Base-by-base conservation (phyloP, 306 rosid genomes). In the Purshia tridentata region DNA sequence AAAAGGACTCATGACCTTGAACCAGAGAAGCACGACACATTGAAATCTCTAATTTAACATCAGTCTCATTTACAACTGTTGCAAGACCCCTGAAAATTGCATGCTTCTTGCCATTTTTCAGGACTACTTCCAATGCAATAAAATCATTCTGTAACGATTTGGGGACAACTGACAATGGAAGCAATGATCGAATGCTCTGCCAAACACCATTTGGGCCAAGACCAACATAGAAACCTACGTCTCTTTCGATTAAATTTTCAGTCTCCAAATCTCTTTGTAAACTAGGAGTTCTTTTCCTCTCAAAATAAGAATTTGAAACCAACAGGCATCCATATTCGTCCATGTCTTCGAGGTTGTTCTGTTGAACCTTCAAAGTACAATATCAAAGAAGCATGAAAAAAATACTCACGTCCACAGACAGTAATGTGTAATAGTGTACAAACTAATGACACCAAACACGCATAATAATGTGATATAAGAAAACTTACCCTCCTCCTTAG, bases 31-130 rank as follows among this genome's bases (percentile, higher is more conserved):
- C 82, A 62, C 66, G 84, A 20, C 89, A 80, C 9, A 89, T 78
- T 12, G 84, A 84, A 78, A 91, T 73, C 78, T 81, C 87, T 82
- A 94, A 77, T 44, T 67, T 70, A 73, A 89, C 73, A 85, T 91
- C 88, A 39, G 97, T 86, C 74, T 94, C 99, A 84, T 94, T 94
- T 74, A 88, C 87, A 37, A 91, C 84, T 19, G 88, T 90, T 45
- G 88, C 90, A 74, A 91, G 97, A 84, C 99, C 88, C 80, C 99
- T 85, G 81, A 94, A 87, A 70, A 88, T 82, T 51, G 79, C 99
- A 86, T 94, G 92, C 64, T 94, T 94, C 88, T 85, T 94, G 74
- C 99, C 96, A 84, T 91, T 91, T 85, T 84, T 94, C 94, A 89
- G 85, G 67, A 76, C 82, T 73, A 94, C 96, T 77, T 94, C 97